Evolutionary conservation across 345 rosid species (phyloP).

Genomic region (Eucalyptus regnans): DNA sequence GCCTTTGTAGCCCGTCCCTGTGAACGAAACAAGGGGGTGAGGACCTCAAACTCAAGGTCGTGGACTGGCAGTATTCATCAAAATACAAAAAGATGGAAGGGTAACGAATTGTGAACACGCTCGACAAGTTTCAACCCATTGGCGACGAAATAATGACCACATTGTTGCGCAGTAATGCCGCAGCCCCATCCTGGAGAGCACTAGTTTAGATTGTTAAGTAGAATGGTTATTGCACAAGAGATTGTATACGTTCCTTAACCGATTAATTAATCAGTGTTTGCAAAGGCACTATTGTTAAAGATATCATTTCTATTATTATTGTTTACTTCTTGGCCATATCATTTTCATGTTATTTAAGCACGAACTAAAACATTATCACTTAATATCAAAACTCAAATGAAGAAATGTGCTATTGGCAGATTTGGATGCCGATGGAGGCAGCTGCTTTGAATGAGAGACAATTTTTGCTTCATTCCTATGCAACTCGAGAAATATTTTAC

Average conservation of each 20-base stretch:
- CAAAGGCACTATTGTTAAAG: neutral
- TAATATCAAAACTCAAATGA: neutral
- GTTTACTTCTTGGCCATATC: neutral
- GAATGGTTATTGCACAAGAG: neutral
- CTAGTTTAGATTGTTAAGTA: neutral
- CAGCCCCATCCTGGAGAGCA: neutral
- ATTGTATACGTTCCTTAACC: neutral
- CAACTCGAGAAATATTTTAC: neutral
- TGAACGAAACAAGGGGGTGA: neutral
- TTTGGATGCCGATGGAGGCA: neutral
- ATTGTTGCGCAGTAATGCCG: fast-evolving
- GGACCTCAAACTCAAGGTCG: neutral
- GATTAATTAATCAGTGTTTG: neutral
- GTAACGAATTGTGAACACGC: neutral
- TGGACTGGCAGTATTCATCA: neutral
- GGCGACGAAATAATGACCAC: neutral
- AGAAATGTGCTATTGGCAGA: neutral
- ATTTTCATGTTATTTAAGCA: neutral
- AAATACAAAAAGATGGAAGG: neutral
- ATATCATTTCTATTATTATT: neutral
- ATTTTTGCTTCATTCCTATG: neutral
- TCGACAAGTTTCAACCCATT: neutral
- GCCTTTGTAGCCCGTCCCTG: neutral
- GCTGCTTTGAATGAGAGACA: neutral
- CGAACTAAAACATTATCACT: neutral